Base-by-base conservation (phyloP, 768 basidiomycete species). In the Lanmaoa pseudosensibilis region DNA sequence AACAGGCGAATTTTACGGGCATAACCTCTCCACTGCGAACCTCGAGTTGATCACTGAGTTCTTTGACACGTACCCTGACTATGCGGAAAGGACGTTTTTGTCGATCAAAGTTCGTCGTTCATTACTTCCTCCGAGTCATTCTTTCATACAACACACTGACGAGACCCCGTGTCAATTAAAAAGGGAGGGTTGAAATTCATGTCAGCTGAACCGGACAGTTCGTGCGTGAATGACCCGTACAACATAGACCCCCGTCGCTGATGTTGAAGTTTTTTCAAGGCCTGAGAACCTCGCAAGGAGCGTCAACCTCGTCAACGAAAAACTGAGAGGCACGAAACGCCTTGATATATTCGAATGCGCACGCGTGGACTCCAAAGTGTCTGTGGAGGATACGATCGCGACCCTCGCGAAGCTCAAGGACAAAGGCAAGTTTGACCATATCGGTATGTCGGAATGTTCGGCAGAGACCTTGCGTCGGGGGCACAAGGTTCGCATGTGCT, bases 1-100 rank as follows among this genome's bases (percentile, higher is more conserved):
- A n/a, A 72, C 57, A 75, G 83, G 76, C 27, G 80, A 82, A 53
- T 89, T 89, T 69, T 89, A 89, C 56, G 83, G 78, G 0, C 65
- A 70, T 21, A 71, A 76, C 36, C 33, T 62, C 8, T 55, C 70
- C 13, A 68, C 74, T 0, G 74, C 75, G n/a, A 84, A 83, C 65
- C 65, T 84, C 19, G 67, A 79, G 60, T 68, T 85, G 46, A 71
- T 85, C 43, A 66, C 70, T 9, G 68, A 71, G 0, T 72, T 72
- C 36, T 69, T 61, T 11, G 73, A 74, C 18, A 68, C 63, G 58
- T 72, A 70, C 41, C 71, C 74, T 6, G 64, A 69, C 1, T 73
- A 73, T 32, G 70, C 55, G 2, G 66, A 69, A 30, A 69, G 55
- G 46, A 65, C 69, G 0, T 74, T 75, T 50, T 50, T 75, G 19